These are phyloP conservation scores for Antrodiella citrinella DNA, from an alignment of 768 basidiomycete species.

Conservation along the genomic window DNA sequence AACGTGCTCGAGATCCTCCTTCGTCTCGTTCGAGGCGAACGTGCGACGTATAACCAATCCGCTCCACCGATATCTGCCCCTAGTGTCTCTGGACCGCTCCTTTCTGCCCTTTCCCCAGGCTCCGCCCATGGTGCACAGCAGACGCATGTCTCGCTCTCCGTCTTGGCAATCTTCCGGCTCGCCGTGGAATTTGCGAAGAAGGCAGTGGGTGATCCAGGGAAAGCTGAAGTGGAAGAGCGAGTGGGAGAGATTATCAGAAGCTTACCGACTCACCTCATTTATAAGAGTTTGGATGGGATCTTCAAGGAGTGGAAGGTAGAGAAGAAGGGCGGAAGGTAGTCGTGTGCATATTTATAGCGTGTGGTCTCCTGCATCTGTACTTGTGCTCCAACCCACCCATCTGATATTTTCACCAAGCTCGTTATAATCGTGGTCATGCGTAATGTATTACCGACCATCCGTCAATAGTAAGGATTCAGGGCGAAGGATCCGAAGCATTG, in stretches of 20 bases:
- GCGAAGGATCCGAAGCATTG: too few species aligned
- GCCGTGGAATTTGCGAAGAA: constrained; percentile 74
- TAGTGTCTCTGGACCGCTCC: constrained; percentile 58
- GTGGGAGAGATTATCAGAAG: constrained; percentile 87
- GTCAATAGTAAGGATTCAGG: too few species aligned
- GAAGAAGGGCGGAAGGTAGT: constrained; percentile 52
- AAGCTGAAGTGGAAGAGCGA: constrained; percentile 62
- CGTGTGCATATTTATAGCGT: not conserved
- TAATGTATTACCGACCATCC: too few species aligned
- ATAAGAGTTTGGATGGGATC: constrained; percentile 89
- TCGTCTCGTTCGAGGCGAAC: constrained; percentile 85
- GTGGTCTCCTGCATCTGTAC: too few species aligned
- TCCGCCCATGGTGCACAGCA: constrained; percentile 83
- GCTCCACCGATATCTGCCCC: constrained; percentile 55
- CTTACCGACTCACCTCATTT: constrained; percentile 79
- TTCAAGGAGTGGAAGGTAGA: constrained; percentile 89
- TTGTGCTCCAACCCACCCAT: too few species aligned
- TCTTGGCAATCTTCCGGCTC: constrained; percentile 86
- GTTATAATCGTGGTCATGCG: too few species aligned
- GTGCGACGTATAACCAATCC: constrained; percentile 63
- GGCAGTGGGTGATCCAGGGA: constrained; percentile 58
- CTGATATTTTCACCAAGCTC: too few species aligned
- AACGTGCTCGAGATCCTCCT: constrained; percentile 91
- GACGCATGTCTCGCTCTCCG: constrained; percentile 89
- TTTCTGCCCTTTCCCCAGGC: constrained; percentile 61